These are phyloP conservation scores for Globisporangium okanoganense DNA, from an alignment of 352 stramenopile species.

Conservation along the genomic window DNA sequence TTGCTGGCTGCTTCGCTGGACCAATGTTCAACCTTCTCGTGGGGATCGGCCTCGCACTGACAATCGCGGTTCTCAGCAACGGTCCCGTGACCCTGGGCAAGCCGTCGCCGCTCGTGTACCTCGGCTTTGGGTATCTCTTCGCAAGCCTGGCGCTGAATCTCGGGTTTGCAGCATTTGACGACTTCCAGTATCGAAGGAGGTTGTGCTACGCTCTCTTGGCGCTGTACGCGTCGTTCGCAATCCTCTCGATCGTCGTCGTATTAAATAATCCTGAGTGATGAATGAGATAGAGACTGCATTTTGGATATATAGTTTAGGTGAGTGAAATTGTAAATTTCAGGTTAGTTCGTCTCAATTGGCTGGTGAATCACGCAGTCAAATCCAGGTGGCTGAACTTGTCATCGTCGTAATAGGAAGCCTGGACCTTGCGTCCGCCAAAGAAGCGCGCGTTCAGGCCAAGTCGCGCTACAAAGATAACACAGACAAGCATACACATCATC, in stretches of 20 bases:
- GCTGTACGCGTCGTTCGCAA: conserved; percentile 62
- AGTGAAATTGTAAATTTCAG: conserved; percentile 4
- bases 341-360: neutral
- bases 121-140: conserved; percentile 68
- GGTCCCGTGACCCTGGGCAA: conserved; percentile 54
- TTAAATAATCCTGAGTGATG: conserved; percentile 13
- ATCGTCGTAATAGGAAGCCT: conserved; percentile 82
- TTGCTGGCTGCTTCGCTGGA: conserved; percentile 76
- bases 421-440: conserved; percentile 86
- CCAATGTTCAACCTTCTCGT: conserved; percentile 82
- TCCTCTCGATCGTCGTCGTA: conserved; percentile 60
- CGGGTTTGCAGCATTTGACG: conserved; percentile 40
- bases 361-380: conserved; percentile 30
- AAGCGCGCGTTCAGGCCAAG: conserved; percentile 83
- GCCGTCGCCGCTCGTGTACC: conserved; percentile 53
- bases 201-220: conserved; percentile 58
- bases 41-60: conserved; percentile 63
- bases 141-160: conserved; percentile 68
- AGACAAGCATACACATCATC: neutral
- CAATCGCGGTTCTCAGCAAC: conserved; percentile 48
- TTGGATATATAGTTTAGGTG: neutral
- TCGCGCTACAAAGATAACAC: conserved; percentile 36
- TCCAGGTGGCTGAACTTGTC: conserved; percentile 65
- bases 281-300: neutral
- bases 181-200: conserved; percentile 52